These are phyloP conservation scores for Pseudogymnoascus verrucosus DNA, from an alignment of 2,329 filamentous ascomycete species.

Conservation along the genomic window DNA sequence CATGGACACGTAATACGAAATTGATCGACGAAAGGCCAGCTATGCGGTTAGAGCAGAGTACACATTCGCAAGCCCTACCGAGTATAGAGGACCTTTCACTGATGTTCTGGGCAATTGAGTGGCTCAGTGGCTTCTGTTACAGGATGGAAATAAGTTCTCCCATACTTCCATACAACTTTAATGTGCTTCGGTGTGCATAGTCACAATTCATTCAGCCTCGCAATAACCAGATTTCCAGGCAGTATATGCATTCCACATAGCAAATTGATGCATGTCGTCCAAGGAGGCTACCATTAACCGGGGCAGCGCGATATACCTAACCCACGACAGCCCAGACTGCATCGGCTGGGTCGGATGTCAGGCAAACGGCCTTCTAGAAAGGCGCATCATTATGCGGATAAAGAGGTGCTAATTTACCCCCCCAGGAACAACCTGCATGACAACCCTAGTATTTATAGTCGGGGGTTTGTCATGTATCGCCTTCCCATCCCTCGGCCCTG, in stretches of 20 bases:
- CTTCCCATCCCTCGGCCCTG: not conserved
- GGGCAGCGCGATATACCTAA: not conserved
- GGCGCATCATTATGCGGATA: constrained; percentile 2
- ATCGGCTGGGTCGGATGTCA: constrained; percentile 7
- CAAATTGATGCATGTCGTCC: not conserved
- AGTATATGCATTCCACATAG: not conserved
- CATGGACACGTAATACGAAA: not conserved
- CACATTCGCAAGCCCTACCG: not conserved
- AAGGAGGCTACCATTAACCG: constrained; percentile 5
- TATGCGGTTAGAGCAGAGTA: not conserved
- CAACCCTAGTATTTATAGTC: constrained; percentile 5
- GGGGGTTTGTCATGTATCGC: not conserved
- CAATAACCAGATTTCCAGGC: not conserved
- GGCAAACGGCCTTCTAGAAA: constrained; percentile 3
- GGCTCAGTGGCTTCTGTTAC: not conserved
- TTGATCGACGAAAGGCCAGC: not conserved
- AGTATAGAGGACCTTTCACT: not conserved
- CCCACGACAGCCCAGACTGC: constrained; percentile 4
- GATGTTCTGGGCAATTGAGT: not conserved
- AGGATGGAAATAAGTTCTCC: not conserved
- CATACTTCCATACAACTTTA: not conserved
- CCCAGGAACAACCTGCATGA: not conserved
- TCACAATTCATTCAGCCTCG: not conserved
- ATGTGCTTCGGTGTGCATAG: not conserved
- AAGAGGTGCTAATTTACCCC: not conserved